Evolutionary conservation across 192 early-diverging fungal genomes (phyloP), one percentile per base, ranked within the genome.

Genomic region (Podila minutissima): DNA sequence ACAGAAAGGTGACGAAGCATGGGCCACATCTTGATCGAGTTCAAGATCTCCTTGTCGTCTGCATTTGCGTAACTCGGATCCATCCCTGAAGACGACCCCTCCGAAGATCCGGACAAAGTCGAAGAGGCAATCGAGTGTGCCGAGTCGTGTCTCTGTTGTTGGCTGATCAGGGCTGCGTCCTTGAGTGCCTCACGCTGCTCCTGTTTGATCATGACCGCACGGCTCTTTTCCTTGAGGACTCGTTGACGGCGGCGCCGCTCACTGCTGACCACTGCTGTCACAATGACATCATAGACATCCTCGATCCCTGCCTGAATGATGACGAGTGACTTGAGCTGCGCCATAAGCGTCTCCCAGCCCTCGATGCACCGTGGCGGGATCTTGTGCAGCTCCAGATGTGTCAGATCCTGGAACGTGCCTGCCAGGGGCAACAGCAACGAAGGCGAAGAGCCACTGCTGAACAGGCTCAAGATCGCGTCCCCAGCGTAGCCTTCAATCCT

Each of bases 311-410:
- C 83, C 15, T 74, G 63, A 28, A 79, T 71, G 20, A 90, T 59
- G 35, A 87, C 83, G 48, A 88, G 67, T 28, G 74, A 85, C 26
- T 73, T 66, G 5, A 90, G 60, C 46, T 74, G 79, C 2, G 58
- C 50, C 74, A 83, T 76, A 19, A 90, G 49, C 4, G 62, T 66
- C 33, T 83, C 73, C 89, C 89, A 90, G 2, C 83, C 84, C n/a
- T 79, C 82, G 28, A 87, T 67, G 28, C 82, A 67, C 5, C 72
- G 67, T 32, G 85, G 79, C 20, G 85, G 85, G 15, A 90, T 68
- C 26, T 83, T 78, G 69, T 82, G 69, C 29, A 90, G 68, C 57
- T 90, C 89, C 24, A 90, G 63, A 71, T 85, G 84, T 2, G 82
- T 72, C 7, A 90, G 64, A 20, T 67, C 59, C 33, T 78, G 68